A percentile compares a stretch with the other conserved stretches of the same genome.
Conservation (phyloP, 148 eudicot genomes). For the Simmondsia chinensis region DNA sequence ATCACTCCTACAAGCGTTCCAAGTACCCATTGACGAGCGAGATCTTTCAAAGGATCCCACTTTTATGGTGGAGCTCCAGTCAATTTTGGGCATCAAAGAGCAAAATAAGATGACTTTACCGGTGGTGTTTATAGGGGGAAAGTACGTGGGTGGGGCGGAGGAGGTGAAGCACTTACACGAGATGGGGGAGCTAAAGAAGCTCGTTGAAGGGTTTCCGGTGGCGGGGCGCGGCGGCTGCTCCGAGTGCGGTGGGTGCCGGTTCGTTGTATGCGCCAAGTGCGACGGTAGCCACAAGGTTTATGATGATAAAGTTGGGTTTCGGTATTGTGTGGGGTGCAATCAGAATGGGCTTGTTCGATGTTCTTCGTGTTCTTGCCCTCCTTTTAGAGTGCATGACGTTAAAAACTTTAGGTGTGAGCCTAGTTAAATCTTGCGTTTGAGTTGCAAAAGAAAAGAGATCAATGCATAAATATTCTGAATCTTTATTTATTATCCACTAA, state of each 20-base stretch:
- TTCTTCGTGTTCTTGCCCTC: slow-evolving; percentile 32
- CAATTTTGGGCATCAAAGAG: slow-evolving; percentile 15
- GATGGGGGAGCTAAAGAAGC: slow-evolving; percentile 62
- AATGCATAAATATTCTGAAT: too few species aligned
- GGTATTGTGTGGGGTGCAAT: slow-evolving; percentile 50
- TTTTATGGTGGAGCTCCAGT: slow-evolving; percentile 42
- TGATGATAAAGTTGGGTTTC: slow-evolving; percentile 50
- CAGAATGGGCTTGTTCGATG: slow-evolving; percentile 79
- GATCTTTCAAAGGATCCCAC: slow-evolving; percentile 58
- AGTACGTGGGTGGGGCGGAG: slow-evolving; percentile 72
- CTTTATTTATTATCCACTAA: too few species aligned
- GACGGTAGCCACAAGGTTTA: slow-evolving; percentile 62
- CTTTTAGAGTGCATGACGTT: too few species aligned
- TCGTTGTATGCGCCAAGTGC: slow-evolving; percentile 62
- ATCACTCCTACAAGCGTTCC: slow-evolving; percentile 46
- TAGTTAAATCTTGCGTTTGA: too few species aligned
- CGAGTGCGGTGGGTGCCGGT: slow-evolving; percentile 57
- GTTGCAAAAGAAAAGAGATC: too few species aligned
- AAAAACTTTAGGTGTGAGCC: too few species aligned
- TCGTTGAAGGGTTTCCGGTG: slow-evolving; percentile 29
- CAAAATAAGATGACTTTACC: slow-evolving; percentile 31
- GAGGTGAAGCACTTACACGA: slow-evolving; percentile 56
- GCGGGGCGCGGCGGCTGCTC: slow-evolving; percentile 33
- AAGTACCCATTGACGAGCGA: slow-evolving; percentile 55
- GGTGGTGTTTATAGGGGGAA: slow-evolving; percentile 58